These are phyloP conservation scores for Phaeosphaeriaceae sp. DNA, from an alignment of 2,329 filamentous ascomycete species.

Conservation along the genomic window DNA sequence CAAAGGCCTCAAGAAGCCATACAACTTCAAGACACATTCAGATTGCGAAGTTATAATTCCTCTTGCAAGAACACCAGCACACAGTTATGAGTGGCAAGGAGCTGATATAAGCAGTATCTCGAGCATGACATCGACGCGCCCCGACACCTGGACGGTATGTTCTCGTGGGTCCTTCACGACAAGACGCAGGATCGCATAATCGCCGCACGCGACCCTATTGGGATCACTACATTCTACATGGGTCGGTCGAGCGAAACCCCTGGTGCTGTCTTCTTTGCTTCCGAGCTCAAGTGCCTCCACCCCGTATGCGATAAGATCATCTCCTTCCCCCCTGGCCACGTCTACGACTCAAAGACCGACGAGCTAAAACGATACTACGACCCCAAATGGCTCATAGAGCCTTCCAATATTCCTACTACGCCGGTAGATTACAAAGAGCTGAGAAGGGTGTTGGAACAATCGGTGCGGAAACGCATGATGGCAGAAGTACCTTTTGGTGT, in stretches of 20 bases:
- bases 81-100: not conserved
- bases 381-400: slow-evolving; percentile 87
- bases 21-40: slow-evolving; percentile 98
- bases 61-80: slow-evolving; percentile 65
- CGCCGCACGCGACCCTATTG: slow-evolving; percentile 94
- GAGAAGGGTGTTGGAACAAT: slow-evolving; percentile 81
- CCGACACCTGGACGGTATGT: slow-evolving; percentile 97
- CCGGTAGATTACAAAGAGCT: slow-evolving; percentile 85
- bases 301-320: slow-evolving; percentile 95
- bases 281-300: slow-evolving; percentile 92
- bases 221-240: slow-evolving; percentile 96
- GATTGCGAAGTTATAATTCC: slow-evolving; percentile 99
- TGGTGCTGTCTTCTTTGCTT: slow-evolving; percentile 90
- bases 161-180: slow-evolving; percentile 98
- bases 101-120: slow-evolving; percentile 70
- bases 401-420: slow-evolving; percentile 74
- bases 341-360: slow-evolving; percentile 94
- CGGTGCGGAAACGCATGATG: slow-evolving; percentile 97
- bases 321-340: slow-evolving; percentile 90
- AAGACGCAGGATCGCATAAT: slow-evolving; percentile 91
- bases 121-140: slow-evolving; percentile 91
- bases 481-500: slow-evolving; percentile 98
- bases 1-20: slow-evolving; percentile 80
- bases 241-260: slow-evolving; percentile 84
- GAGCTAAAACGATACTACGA: slow-evolving; percentile 86